Evolutionary conservation across 352 stramenopile genomes (phyloP).

Genomic region (Globisporangium alternatum): DNA sequence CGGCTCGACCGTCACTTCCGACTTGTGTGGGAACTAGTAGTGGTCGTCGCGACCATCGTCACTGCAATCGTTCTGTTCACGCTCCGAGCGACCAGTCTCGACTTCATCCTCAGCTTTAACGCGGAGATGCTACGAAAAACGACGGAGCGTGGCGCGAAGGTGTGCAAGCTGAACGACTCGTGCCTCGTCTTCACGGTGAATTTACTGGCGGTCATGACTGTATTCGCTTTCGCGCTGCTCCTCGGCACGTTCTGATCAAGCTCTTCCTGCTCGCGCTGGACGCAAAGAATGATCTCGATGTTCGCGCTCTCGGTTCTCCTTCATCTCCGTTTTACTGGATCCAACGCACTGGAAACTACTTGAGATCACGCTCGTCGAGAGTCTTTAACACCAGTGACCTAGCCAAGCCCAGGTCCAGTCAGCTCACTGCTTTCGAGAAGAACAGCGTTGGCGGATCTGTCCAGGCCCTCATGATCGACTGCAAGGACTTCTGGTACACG

Average conservation of each 20-base stretch:
- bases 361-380: background rate
- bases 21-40: background rate
- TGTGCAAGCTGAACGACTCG: conserved; percentile 1
- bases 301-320: background rate
- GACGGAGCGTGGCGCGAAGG: background rate
- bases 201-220: background rate
- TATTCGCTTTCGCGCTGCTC: background rate
- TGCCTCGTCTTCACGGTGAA: background rate
- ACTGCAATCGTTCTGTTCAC: background rate
- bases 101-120: background rate
- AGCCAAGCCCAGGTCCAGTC: background rate
- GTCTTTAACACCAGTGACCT: background rate
- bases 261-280: background rate
- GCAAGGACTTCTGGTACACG: background rate
- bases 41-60: background rate
- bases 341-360: background rate
- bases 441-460: background rate
- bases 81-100: background rate
- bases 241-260: background rate
- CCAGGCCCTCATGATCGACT: background rate
- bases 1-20: background rate
- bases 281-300: background rate
- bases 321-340: background rate
- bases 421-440: background rate
- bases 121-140: background rate